These are phyloP conservation scores for Pseudopithomyces maydicus DNA, from an alignment of 2,329 filamentous ascomycete species.

Conservation along the genomic window DNA sequence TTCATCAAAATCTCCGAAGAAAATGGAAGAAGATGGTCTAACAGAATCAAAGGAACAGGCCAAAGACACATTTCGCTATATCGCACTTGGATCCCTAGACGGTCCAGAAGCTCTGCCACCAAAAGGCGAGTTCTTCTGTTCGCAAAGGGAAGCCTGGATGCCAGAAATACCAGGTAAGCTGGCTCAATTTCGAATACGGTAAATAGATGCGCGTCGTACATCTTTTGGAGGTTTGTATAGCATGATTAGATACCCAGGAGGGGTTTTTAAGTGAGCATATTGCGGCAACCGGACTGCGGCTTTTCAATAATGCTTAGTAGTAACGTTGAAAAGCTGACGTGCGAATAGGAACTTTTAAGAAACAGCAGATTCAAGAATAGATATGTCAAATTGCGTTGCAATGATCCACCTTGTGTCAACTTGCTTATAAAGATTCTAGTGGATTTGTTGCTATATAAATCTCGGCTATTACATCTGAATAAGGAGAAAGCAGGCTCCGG, in stretches of 20 bases:
- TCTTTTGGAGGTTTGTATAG: neutral
- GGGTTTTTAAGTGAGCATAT: neutral
- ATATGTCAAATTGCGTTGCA: neutral
- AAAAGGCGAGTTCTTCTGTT: neutral
- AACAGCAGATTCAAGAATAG: neutral
- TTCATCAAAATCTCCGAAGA: neutral
- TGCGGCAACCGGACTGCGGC: neutral
- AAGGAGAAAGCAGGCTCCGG: too few species aligned
- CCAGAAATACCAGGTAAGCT: constrained; percentile 2
- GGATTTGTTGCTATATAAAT: neutral
- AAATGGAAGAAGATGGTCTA: neutral
- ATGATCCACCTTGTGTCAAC: neutral
- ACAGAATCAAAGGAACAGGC: neutral
- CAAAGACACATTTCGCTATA: neutral
- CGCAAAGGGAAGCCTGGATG: neutral
- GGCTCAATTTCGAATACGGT: neutral
- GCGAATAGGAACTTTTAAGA: neutral
- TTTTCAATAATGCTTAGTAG: neutral
- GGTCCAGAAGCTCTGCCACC: neutral
- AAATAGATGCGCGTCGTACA: neutral
- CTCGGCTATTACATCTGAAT: too few species aligned
- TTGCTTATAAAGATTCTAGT: neutral
- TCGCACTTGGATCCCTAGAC: neutral
- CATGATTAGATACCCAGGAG: neutral
- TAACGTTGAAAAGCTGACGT: too few species aligned